Base-by-base conservation (phyloP, 805 yeast genomes). In the Pichia sporocuriosa region DNA sequence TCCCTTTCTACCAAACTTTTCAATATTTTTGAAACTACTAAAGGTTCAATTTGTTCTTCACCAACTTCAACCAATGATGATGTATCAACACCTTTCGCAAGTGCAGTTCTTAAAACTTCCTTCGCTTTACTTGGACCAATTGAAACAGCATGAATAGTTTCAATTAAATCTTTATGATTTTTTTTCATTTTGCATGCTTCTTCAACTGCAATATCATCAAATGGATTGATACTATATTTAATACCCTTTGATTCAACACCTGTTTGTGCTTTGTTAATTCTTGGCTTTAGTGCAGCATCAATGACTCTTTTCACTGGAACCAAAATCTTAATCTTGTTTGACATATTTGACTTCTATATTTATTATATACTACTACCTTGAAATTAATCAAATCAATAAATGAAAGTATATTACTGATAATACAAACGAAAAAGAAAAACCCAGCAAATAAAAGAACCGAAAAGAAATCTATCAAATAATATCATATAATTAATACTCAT, bases 281-380 rank as follows among this genome's bases (percentile, higher is more conserved):
- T 75, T 35, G 98, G 98, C 65, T 84, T 84, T 55, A 89, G 74
- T 13, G 96, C 96, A 42, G 84, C 84, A 65, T 93, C 98, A 55
- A 93, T 82, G 39, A 89, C 97, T 49, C 97, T 73, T 67, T 93
- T 93, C 36, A 93, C 89, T 12, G 98, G 98, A 11, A 93, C 97
- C 28, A 93, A 69, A 48, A 93, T 85, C 61, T 73, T 75, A 45
- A 80, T 66, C 52, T 79, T 79, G 37, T 74, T 60, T 35, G 68
- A 61, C 67, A 59, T 65, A 3, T 12, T 40, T 26, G 8, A 24
- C 26, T 24, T 24, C 11, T 24, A 8, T 11, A 8, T 29, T 13
- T 29, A 8, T 29, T 8, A 24, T 8, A 11, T 24, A 8, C 26
- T 8, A 24, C 26, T 11, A 11, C 26, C 11, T 24, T 24, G 26